Conservation (phyloP, 352 stramenopile species). For the Pythium coloratum region DNA sequence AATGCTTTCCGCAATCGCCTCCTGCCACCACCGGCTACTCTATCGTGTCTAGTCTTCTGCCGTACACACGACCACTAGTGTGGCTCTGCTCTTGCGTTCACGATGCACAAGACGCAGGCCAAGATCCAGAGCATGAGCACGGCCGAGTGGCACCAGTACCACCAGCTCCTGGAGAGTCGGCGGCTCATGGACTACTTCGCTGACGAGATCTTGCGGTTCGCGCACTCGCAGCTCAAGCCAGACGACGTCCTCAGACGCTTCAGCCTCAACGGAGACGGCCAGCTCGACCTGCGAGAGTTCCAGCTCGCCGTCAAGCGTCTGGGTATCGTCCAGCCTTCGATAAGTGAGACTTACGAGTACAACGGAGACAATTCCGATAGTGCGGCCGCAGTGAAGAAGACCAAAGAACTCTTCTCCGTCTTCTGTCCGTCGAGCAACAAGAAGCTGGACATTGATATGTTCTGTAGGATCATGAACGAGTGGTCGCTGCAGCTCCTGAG, state of each 20-base stretch:
- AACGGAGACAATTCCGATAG: neutral
- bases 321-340: slow-evolving; percentile 40
- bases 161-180: slow-evolving; percentile 58
- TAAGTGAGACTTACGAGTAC: neutral
- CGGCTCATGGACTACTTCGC: slow-evolving; percentile 62
- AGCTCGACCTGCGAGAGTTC: slow-evolving; percentile 77
- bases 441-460: slow-evolving; percentile 80
- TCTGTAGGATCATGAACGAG: slow-evolving; percentile 80
- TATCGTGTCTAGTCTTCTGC: neutral
- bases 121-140: slow-evolving; percentile 85
- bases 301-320: slow-evolving; percentile 70
- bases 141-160: slow-evolving; percentile 71
- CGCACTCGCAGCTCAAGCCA: slow-evolving; percentile 57
- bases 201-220: slow-evolving; percentile 61
- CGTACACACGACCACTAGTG: no score
- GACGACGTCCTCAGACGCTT: slow-evolving; percentile 72
- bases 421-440: slow-evolving; percentile 67
- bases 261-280: slow-evolving; percentile 73
- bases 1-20: neutral
- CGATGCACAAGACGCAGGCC: slow-evolving; percentile 60
- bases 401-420: slow-evolving; percentile 58
- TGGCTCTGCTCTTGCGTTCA: neutral
- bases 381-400: slow-evolving; percentile 10
- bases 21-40: neutral
- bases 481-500: slow-evolving; percentile 70